Conservation (phyloP, 2,329 filamentous ascomycete genomes). For the Bipolaris oryzae region DNA sequence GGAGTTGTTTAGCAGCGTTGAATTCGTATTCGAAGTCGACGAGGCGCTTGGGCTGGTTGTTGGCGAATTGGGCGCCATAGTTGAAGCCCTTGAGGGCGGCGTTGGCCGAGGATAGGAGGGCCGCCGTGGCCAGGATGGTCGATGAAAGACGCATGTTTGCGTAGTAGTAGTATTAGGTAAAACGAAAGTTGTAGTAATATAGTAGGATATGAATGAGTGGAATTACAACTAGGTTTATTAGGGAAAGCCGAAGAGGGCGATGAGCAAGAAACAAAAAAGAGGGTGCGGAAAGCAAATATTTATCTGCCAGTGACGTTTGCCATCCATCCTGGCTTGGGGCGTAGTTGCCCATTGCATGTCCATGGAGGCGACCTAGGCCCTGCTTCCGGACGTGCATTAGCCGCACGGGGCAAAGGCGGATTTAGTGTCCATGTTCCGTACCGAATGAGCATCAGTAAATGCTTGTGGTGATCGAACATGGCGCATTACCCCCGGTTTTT, state of each 20-base stretch:
- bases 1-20: conserved; percentile 66
- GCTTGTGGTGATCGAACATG: conserved; percentile 7
- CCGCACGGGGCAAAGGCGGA: conserved; percentile 22
- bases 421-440: conserved; percentile 16
- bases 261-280: conserved; percentile 4
- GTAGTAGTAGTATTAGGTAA: conserved; percentile 7
- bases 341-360: conserved; percentile 6
- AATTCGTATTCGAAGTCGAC: conserved; percentile 74
- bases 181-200: not conserved
- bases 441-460: conserved; percentile 14
- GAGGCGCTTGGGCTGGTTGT: conserved; percentile 65
- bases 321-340: conserved; percentile 4
- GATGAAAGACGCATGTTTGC: conserved; percentile 44
- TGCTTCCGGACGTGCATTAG: conserved; percentile 24
- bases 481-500: not conserved
- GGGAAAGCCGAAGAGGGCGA: conserved; percentile 3
- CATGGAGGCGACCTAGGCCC: not conserved
- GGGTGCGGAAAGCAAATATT: conserved; percentile 20
- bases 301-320: conserved; percentile 27
- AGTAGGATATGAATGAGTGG: not conserved
- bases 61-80: conserved; percentile 69
- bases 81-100: conserved; percentile 67
- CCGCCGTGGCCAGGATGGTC: conserved; percentile 45
- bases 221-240: conserved; percentile 13
- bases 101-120: conserved; percentile 49